These are phyloP conservation scores for Elsinoe necatrix DNA, from an alignment of 2,329 filamentous ascomycete species.

Conservation along the genomic window DNA sequence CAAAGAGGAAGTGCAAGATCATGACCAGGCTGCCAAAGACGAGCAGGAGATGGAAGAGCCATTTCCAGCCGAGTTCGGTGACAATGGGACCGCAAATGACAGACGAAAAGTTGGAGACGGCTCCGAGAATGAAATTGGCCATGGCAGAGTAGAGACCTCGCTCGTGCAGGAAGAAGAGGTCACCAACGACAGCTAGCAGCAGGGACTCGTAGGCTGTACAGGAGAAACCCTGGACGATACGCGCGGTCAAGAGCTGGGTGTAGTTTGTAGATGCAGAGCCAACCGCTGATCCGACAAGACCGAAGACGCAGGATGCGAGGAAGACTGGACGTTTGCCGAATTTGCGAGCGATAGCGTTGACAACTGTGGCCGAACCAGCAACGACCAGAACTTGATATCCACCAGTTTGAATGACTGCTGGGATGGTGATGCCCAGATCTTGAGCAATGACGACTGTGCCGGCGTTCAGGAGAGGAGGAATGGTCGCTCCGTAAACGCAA, in stretches of 20 bases:
- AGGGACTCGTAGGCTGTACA: conserved; percentile 45
- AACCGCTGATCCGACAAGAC: conserved; percentile 22
- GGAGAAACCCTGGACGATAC: conserved; percentile 47
- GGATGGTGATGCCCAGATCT: conserved; percentile 25
- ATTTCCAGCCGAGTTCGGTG: conserved; percentile 30
- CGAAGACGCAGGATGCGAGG: conserved; percentile 22
- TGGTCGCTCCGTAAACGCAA: conserved; percentile 27
- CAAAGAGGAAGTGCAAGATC: conserved; percentile 40
- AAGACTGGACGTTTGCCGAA: conserved; percentile 32
- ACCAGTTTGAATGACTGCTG: conserved; percentile 31
- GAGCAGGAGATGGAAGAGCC: conserved; percentile 41
- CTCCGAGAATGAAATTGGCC: conserved; percentile 31
- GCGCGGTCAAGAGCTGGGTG: conserved; percentile 32
- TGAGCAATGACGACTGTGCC: conserved; percentile 29
- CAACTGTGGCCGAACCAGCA: conserved; percentile 28
- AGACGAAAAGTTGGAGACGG: conserved; percentile 31
- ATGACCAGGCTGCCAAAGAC: conserved; percentile 39
- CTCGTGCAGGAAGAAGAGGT: conserved; percentile 53
- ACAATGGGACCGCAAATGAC: conserved; percentile 32
- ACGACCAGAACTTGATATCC: conserved; percentile 33
- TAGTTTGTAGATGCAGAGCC: conserved; percentile 21
- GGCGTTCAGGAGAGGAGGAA: conserved; percentile 30
- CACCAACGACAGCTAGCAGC: conserved; percentile 45
- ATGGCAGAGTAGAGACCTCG: conserved; percentile 37
- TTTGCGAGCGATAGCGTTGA: conserved; percentile 23